Percentiles rank a stretch among this genome's conserved stretches.
Evolutionary conservation across 2,329 filamentous ascomycete genomes (phyloP).

Genomic region (Drechmeria coniospora): DNA sequence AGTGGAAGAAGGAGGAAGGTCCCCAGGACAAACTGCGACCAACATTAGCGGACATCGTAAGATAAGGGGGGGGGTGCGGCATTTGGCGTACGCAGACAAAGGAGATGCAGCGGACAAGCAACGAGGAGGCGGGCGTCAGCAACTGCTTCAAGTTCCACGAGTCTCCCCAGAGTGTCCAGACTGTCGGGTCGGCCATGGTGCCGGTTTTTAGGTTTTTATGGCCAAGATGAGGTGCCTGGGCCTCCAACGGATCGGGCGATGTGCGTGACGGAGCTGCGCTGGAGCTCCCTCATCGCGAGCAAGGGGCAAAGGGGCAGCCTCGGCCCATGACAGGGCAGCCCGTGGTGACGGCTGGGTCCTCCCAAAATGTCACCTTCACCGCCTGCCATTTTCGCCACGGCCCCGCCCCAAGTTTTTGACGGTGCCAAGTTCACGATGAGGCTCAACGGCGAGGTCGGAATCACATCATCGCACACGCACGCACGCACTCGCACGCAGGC

Average conservation of each 20-base stretch:
- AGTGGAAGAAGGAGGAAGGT: constrained; percentile 31
- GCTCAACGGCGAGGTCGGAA: no score
- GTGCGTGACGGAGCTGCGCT: no score
- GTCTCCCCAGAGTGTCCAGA: constrained; percentile 7
- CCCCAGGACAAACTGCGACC: constrained; percentile 26
- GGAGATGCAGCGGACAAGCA: constrained; percentile 20
- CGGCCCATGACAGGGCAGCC: no score
- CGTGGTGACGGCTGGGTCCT: background rate
- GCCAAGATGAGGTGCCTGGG: background rate
- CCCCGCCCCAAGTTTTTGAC: no score
- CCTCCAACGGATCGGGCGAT: background rate
- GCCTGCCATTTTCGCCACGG: constrained; percentile 13
- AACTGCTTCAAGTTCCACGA: constrained; percentile 12
- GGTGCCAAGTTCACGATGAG: no score
- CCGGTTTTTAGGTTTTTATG: background rate
- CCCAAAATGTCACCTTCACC: constrained; percentile 8
- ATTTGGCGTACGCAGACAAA: constrained; percentile 19
- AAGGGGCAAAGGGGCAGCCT: no score
- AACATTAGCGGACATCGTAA: constrained; percentile 3
- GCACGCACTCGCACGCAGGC: no score
- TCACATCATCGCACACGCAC: no score
- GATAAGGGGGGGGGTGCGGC: constrained; percentile 1
- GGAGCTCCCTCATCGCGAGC: no score
- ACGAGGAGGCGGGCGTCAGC: constrained; percentile 15
- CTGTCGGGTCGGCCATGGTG: constrained; percentile 14